Percentiles rank a stretch among this genome's conserved stretches.
Evolutionary conservation across 768 basidiomycete species (phyloP).

Genomic region (Naematelia encephala): DNA sequence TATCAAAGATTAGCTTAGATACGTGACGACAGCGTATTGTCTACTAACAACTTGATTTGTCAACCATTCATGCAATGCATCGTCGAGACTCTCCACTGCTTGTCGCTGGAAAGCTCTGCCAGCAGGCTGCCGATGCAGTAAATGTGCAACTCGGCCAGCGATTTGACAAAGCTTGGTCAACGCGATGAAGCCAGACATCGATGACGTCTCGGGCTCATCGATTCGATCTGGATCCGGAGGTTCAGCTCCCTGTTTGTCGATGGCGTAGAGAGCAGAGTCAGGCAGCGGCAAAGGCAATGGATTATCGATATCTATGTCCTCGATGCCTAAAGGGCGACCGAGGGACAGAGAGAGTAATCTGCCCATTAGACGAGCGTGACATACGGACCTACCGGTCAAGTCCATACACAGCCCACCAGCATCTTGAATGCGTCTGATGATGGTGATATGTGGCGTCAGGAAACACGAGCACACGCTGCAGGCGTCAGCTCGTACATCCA

Average conservation of each 20-base stretch:
- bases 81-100: conserved; percentile 57
- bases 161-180: conserved; percentile 77
- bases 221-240: conserved; percentile 50
- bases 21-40: neutral
- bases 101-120: conserved; percentile 53
- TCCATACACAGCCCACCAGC: conserved; percentile 92
- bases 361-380: neutral
- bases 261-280: conserved; percentile 70
- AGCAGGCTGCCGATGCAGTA: conserved; percentile 35
- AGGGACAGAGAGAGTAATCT: conserved; percentile 81
- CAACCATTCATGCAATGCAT: conserved; percentile 75
- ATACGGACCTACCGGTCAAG: conserved; percentile 54
- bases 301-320: conserved; percentile 86
- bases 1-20: neutral
- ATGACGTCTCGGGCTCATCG: conserved; percentile 52
- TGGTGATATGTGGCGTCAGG: conserved; percentile 69
- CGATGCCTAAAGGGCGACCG: conserved; percentile 80
- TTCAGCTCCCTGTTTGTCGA: conserved; percentile 53
- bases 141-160: conserved; percentile 58
- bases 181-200: conserved; percentile 79
- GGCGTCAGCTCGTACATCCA: conserved; percentile 7
- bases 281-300: conserved; percentile 79
- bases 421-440: conserved; percentile 82
- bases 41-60: conserved; percentile 55
- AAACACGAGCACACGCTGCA: conserved; percentile 75